phyloP scores from a whole-genome alignment of 108 stramenopile species.

The Fistulifera pelliculosa region DNA sequence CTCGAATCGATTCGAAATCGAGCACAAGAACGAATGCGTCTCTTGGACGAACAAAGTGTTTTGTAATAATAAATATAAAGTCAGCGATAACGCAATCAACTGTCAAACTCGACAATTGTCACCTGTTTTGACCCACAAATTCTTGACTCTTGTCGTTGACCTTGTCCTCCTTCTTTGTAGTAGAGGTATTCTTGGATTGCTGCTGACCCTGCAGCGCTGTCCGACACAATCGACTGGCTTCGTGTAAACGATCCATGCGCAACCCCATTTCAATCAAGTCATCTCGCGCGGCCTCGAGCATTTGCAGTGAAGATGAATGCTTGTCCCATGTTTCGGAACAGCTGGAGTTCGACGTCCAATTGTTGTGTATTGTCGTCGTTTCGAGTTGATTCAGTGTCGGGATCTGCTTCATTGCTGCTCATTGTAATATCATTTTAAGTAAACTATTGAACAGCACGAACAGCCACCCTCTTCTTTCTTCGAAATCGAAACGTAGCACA shows the following conservation, averaged over 20 bases:
- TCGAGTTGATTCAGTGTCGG: no score
- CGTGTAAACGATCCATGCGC: slow-evolving; percentile 15
- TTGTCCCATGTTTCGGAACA: slow-evolving; percentile 7
- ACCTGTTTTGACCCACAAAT: no score
- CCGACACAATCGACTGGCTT: slow-evolving; percentile 12
- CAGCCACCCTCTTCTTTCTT: no score
- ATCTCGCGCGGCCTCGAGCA: slow-evolving; percentile 13
- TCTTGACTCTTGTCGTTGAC: no score
- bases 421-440: no score
- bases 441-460: no score
- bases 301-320: slow-evolving; percentile 10
- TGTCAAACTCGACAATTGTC: no score
- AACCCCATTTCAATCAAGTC: slow-evolving; percentile 7
- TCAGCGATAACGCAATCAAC: no score
- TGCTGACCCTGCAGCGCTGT: not conserved
- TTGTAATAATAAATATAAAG: no score
- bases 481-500: no score
- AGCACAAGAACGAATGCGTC: slow-evolving; percentile 1
- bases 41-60: slow-evolving; percentile 11
- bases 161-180: no score
- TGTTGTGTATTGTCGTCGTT: not conserved
- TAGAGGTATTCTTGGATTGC: not conserved
- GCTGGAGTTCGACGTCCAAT: slow-evolving; percentile 8
- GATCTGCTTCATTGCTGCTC: no score
- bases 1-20: not conserved